Evolutionary conservation across 768 basidiomycete species (phyloP), one percentile per base, ranked within the genome.

Genomic region (Hemileccinum impolitum): DNA sequence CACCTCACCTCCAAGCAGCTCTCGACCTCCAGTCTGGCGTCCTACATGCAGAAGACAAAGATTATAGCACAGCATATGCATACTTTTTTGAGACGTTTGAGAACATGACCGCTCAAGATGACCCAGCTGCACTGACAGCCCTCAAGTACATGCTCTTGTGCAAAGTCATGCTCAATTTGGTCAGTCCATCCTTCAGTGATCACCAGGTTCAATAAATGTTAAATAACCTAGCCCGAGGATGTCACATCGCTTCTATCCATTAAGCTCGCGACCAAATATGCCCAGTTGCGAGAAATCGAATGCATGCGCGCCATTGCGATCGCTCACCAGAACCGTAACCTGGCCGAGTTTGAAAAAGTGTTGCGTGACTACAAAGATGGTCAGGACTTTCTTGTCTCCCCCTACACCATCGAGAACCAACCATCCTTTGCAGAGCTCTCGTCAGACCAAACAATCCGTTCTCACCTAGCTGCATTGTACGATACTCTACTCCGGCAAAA

Each of bases 51-150:
- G 94, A 99, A 58, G 95, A 99, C 61, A 95, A 94, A 64, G 95
- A 98, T 69, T 98, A 96, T 68, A 94, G 81, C 50, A 99, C 95
- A 0, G 95, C 85, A 18, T 96, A 96, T 68, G 93, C 90, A 0
- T 99, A 98, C 72, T 98, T 97, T 71, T 93, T 90, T 58, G 95
- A 98, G 70, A 85, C 93, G 3, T 97, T 98, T 55, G 96, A 99
- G 70, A 93, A 85, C 44, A 74, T 93, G 56, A 81, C 82, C 36
- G 66, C 82, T 2, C 87, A 92, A 49, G 93, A 87, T 17, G 85
- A 91, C 55, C 79, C 82, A 1, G 61, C 68, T 32, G 92, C 93
- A 1, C 74, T 96, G 17, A 81, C 79, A 2, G 93, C 93, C 5
- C 74, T 99, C 56, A 98, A 99, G 70, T 98, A 99, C 69, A 96